phyloP scores from a whole-genome alignment of 768 basidiomycete species.

The Mycena rebaudengoi region DNA sequence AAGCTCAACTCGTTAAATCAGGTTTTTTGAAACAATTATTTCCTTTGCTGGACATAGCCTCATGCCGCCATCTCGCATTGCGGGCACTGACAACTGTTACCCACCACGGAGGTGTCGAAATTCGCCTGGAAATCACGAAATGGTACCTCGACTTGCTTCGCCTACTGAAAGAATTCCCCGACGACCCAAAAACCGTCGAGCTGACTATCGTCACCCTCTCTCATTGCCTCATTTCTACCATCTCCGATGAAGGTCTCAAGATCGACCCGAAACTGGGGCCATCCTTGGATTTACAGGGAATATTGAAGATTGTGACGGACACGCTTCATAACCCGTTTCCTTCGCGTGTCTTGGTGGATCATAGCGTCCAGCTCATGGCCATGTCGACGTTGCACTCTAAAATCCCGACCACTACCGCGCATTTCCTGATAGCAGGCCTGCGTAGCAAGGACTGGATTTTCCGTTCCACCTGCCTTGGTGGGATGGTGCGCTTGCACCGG shows the following conservation, averaged over 20 bases:
- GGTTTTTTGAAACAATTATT: conserved; percentile 67
- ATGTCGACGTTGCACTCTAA: conserved; percentile 55
- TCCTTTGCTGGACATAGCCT: conserved; percentile 58
- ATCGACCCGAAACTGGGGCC: conserved; percentile 48
- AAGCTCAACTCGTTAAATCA: conserved; percentile 32
- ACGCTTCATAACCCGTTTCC: conserved; percentile 53
- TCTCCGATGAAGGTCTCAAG: conserved; percentile 46
- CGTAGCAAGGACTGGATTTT: conserved; percentile 63
- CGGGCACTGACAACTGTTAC: conserved; percentile 66
- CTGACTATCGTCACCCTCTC: conserved; percentile 59
- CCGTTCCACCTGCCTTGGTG: conserved; percentile 61
- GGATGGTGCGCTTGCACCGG: conserved; percentile 59
- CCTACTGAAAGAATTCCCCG: conserved; percentile 57
- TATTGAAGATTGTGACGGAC: conserved; percentile 53
- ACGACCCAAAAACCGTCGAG: conserved; percentile 59
- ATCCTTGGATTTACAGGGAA: conserved; percentile 50
- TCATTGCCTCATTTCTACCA: conserved; percentile 57
- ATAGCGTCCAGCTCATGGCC: conserved; percentile 58
- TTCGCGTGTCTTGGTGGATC: conserved; percentile 54
- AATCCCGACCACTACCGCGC: conserved; percentile 50
- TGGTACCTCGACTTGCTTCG: conserved; percentile 50
- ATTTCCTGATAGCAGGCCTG: conserved; percentile 64
- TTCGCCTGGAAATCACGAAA: conserved; percentile 60
- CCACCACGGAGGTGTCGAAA: conserved; percentile 63
- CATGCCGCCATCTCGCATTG: conserved; percentile 61